Evolutionary conservation across 495 filamentous ascomycete genomes (phyloP), one percentile per base, ranked within the genome.

Genomic region (Daldinia concentrica): DNA sequence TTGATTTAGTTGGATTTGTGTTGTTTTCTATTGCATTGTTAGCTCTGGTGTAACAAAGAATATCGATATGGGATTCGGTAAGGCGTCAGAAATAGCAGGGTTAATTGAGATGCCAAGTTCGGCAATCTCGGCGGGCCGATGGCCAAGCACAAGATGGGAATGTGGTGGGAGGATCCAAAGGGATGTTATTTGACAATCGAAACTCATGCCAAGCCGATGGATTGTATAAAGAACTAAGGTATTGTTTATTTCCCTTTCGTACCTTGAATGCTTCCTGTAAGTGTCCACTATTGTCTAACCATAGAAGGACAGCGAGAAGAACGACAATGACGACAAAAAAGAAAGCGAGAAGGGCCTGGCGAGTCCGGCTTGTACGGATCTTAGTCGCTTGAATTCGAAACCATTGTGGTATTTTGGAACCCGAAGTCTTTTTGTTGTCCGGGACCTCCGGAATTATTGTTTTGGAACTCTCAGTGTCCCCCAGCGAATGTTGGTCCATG

Each of bases 1-100:
- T 74, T 90, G 88, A n/a, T 70, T 68, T 37, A 89, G 71, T 30
- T 57, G 61, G 14, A 78, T 43, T 11, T 66, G 74, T 15, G 19
- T 29, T 39, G 73, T 72, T 70, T 74, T 74, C 76, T 78, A 56
- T 34, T 14, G n/a, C 59, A 72, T 66, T 34, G 58, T 77, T 64
- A 77, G 76, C 36, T 56, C 24, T 60, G 1, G 15, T 43, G 43
- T 48, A 48, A 48, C 43, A 11, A 48, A 48, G 8, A 48, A 45
- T 45, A 24, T 48, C n/a, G n/a, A 48, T 48, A 48, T 24, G 17
- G 17, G 30, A 56, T 52, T 27, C 1, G 50, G 15, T 9, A 36
- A 39, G 15, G 19, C 19, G 41, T 30, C 24, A 32, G 6, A 58
- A 22, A 57, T 60, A 24, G 39, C 59, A n/a, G 58, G 59, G 59